Evolutionary conservation across 768 basidiomycete genomes (phyloP).

Genomic region (Phanerochaete sordida): DNA sequence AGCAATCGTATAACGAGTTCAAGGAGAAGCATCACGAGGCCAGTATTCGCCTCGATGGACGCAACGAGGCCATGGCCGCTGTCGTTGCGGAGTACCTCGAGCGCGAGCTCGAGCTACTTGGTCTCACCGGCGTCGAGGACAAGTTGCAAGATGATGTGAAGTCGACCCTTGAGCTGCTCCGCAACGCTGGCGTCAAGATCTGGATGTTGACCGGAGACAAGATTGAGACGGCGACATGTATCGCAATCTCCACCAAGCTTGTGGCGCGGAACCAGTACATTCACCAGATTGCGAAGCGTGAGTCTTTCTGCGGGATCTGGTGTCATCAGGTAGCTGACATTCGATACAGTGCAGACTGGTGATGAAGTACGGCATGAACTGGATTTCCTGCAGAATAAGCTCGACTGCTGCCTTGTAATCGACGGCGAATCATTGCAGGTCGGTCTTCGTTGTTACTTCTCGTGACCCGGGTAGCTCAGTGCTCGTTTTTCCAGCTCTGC

Average conservation of each 20-base stretch:
- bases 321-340: neutral
- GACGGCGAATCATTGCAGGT: conserved; percentile 97
- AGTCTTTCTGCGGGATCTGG: conserved; percentile 23
- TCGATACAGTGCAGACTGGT: conserved; percentile 68
- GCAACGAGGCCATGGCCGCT: conserved; percentile 75
- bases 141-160: conserved; percentile 98
- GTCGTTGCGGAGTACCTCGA: conserved; percentile 81
- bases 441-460: conserved; percentile 8
- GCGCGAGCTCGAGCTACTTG: conserved; percentile 85
- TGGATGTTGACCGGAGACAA: conserved; percentile 99
- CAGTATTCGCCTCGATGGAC: conserved; percentile 70
- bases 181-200: conserved; percentile 97
- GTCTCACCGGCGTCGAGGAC: conserved; percentile 98
- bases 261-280: conserved; percentile 97
- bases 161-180: conserved; percentile 83
- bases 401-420: conserved; percentile 97
- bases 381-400: conserved; percentile 90
- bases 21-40: conserved; percentile 70
- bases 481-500: conserved; percentile 59
- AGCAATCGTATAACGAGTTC: conserved; percentile 72
- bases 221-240: conserved; percentile 97
- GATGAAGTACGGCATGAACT: conserved; percentile 84
- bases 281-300: conserved; percentile 92
- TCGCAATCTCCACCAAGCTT: conserved; percentile 95
- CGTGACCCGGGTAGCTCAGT: neutral